phyloP scores from a whole-genome alignment of 2,329 filamentous ascomycete species.

The Epicoccum sorghinum region DNA sequence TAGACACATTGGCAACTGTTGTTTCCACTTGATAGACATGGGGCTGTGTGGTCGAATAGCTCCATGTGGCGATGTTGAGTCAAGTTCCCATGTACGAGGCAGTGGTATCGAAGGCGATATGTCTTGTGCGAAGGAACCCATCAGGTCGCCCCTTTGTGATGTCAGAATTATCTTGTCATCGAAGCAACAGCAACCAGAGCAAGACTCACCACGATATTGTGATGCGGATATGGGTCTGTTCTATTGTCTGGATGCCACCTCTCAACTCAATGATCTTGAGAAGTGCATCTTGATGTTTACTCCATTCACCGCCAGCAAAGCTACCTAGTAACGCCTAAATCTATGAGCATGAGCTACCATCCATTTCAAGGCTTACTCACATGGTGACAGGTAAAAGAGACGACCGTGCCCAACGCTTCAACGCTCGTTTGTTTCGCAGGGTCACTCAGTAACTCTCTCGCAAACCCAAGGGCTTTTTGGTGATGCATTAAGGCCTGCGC shows the following conservation, averaged over 20 bases:
- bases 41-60: slow-evolving; percentile 61
- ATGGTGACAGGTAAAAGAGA: slow-evolving; percentile 37
- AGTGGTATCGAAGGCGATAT: slow-evolving; percentile 32
- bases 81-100: slow-evolving; percentile 28
- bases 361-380: slow-evolving; percentile 15
- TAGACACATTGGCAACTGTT: slow-evolving; percentile 38
- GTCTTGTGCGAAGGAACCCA: slow-evolving; percentile 38
- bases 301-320: slow-evolving; percentile 29
- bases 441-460: slow-evolving; percentile 29
- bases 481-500: slow-evolving; percentile 29
- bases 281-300: slow-evolving; percentile 32
- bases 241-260: slow-evolving; percentile 32
- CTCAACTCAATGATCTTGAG: slow-evolving; percentile 30
- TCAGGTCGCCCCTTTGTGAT: slow-evolving; percentile 33
- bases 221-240: slow-evolving; percentile 32
- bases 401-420: slow-evolving; percentile 26
- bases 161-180: too few relatives aligned
- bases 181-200: too few relatives aligned
- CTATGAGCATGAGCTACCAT: slow-evolving; percentile 3
- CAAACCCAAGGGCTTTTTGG: slow-evolving; percentile 29
- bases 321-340: slow-evolving; percentile 24
- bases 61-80: slow-evolving; percentile 59
- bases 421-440: slow-evolving; percentile 28
- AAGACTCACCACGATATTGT: slow-evolving; percentile 33
- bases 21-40: slow-evolving; percentile 66